phyloP scores from a whole-genome alignment of 805 yeast species.

The Middelhovenomyces tepae region DNA sequence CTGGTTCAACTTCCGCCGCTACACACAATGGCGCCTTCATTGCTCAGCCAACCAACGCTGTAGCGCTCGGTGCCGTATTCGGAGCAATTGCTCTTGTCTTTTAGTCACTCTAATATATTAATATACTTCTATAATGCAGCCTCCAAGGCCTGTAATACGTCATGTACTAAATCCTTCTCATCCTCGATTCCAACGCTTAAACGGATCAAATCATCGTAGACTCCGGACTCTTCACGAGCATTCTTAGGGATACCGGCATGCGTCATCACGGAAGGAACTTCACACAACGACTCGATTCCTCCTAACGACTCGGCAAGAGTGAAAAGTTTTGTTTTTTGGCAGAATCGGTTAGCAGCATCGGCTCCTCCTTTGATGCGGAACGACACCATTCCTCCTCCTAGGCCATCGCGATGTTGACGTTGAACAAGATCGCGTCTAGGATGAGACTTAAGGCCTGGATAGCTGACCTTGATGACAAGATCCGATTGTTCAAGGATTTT shows the following conservation, averaged over 20 bases:
- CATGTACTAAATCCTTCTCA: conserved; percentile 62
- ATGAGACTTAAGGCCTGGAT: conserved; percentile 72
- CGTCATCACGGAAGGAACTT: conserved; percentile 88
- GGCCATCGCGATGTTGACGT: conserved; percentile 71
- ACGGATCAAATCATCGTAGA: conserved; percentile 72
- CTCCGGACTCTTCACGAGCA: conserved; percentile 72
- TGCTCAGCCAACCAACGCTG: background rate
- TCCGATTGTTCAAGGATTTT: conserved; percentile 42
- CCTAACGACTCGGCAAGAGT: conserved; percentile 87
- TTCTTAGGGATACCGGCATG: conserved; percentile 82
- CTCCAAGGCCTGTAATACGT: conserved; percentile 60
- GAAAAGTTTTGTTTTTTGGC: conserved; percentile 65
- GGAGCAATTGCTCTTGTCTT: too few relatives aligned
- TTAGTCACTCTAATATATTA: too few relatives aligned
- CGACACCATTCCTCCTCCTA: conserved; percentile 90
- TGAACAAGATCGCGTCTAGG: conserved; percentile 52
- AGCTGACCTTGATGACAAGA: conserved; percentile 59
- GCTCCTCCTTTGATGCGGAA: conserved; percentile 82
- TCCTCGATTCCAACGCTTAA: conserved; percentile 85
- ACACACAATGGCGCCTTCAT: conserved; percentile 8
- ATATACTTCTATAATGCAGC: too few relatives aligned
- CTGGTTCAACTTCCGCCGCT: conserved; percentile 11
- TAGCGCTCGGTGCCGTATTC: too few relatives aligned
- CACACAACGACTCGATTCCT: conserved; percentile 77
- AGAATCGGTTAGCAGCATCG: conserved; percentile 62